Base-by-base conservation (phyloP, 192 early-diverging fungal species). In the Coemansia reversa region DNA sequence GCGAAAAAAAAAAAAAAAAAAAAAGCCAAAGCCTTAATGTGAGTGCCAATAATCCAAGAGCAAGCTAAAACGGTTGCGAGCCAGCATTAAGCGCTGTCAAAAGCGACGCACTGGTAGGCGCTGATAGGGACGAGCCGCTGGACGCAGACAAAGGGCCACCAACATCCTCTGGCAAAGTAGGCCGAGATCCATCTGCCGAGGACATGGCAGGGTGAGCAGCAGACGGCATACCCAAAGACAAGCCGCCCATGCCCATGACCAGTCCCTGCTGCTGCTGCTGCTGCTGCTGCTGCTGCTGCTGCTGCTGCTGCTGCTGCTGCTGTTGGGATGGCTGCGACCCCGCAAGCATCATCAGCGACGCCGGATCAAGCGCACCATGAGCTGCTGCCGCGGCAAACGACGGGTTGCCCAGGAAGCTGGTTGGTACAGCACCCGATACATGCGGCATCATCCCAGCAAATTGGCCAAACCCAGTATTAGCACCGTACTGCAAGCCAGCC, bases 31-130 rank as follows among this genome's bases (percentile, higher is more conserved):
- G 8, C 55, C 16, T 27, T 4, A 28, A 22, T 59, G 18, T 51
- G 20, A 11, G 14, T 25, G 27, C 8, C 30, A 45, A n/a, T 18
- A 3, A 4, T 1, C 51, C 25, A 51, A 60, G 8, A 30, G 6
- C 30, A 51, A 28, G 19, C 30, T 56, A 78, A 11, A 68, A 58
- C 0, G 66, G 70, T 39, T 78, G 75, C 28, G 75, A 78, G 19
- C 65, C 62, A 2, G 70, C 66, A 25, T 72, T 78, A 5, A 72
- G 51, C 2, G 69, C 62, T 0, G 69, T 62, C 58, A 72, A 55
- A 42, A 68, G 52, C 57, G 60, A 67, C 11, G 72, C 39, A 55
- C 62, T 63, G 28, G 65, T 19, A 14, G 57, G 30, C 18, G 45
- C 28, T 49, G 45, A 16, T 33, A 62, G 51, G 7, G 67, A 54